Base-by-base conservation (phyloP, 1,284 basidiomycete species). In the Cerrena zonata region DNA sequence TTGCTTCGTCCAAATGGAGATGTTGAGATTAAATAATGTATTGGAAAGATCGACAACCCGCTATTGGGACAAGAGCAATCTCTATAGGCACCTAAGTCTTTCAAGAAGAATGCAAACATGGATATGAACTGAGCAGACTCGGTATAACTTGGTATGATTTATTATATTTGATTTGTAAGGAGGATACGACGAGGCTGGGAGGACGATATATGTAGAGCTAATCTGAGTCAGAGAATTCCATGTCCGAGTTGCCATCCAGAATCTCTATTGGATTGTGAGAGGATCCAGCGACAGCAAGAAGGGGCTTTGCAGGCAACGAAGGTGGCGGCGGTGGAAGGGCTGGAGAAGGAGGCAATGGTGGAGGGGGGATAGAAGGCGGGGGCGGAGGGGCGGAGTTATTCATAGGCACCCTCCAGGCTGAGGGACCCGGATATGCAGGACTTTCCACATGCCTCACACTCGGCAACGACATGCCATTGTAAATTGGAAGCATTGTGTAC, bases 401-500 rank as follows among this genome's bases (percentile, higher is more conserved):
- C n/a, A n/a, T n/a, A n/a, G n/a, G n/a, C n/a, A n/a, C n/a, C n/a
- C n/a, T n/a, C n/a, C n/a, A n/a, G n/a, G n/a, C n/a, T n/a, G n/a
- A n/a, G n/a, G n/a, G n/a, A n/a, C n/a, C n/a, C n/a, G n/a, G n/a
- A n/a, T n/a, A n/a, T n/a, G n/a, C n/a, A n/a, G n/a, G n/a, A n/a
- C n/a, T n/a, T n/a, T n/a, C n/a, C n/a, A n/a, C n/a, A n/a, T n/a
- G n/a, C n/a, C n/a, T n/a, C n/a, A n/a, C n/a, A n/a, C n/a, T n/a
- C 19, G 77, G 71, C 49, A 79, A 64, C 37, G 59, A 51, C 22
- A 52, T 46, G 38, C 75, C 75, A 19, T 65, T 72, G 60, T 84
- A 86, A 1, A 80, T 55, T 1, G 80, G 76, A 11, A 88, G 74
- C 24, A 72, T 69, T 22, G 70, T 66, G 22, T 70, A 81, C 7